Percentiles rank a stretch among this genome's conserved stretches.
Evolutionary conservation across 2,329 filamentous ascomycete species (phyloP).

Genomic region (Cytospora piceae): DNA sequence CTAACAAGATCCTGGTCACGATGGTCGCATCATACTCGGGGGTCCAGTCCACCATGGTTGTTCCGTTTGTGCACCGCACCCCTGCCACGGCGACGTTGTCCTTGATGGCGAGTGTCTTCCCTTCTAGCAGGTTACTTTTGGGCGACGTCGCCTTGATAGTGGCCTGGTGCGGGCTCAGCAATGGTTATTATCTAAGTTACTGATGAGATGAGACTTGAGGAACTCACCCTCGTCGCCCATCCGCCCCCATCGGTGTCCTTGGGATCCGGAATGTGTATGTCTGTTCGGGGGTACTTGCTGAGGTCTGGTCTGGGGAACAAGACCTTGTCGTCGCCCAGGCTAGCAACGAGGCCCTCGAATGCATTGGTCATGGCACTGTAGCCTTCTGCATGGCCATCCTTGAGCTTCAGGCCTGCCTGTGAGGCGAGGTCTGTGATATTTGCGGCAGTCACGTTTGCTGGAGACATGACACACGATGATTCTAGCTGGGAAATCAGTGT

Average conservation of each 20-base stretch:
- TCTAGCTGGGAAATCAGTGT: background rate
- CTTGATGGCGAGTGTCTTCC: constrained; percentile 34
- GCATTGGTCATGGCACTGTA: constrained; percentile 21
- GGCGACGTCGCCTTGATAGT: constrained; percentile 15
- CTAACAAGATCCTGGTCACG: constrained; percentile 35
- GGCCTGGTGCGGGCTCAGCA: constrained; percentile 7
- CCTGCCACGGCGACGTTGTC: constrained; percentile 39
- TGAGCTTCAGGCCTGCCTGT: constrained; percentile 20
- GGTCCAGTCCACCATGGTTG: constrained; percentile 30
- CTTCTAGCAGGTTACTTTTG: constrained; percentile 10
- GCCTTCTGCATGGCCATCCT: constrained; percentile 17
- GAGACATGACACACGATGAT: constrained; percentile 9
- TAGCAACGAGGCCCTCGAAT: constrained; percentile 15
- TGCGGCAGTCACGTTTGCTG: constrained; percentile 4
- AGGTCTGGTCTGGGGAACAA: constrained; percentile 25
- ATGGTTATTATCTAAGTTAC: background rate
- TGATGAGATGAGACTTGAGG: background rate
- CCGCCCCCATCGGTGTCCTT: constrained; percentile 16
- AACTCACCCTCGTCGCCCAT: constrained; percentile 22
- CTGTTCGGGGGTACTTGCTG: constrained; percentile 17
- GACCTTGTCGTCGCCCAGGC: constrained; percentile 17
- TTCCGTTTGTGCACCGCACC: constrained; percentile 36
- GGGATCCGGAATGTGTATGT: constrained; percentile 18
- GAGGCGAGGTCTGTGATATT: constrained; percentile 22
- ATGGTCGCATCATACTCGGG: constrained; percentile 34